Evolutionary conservation across 768 basidiomycete genomes (phyloP).

Genomic region (Pleurotus cornucopiae): DNA sequence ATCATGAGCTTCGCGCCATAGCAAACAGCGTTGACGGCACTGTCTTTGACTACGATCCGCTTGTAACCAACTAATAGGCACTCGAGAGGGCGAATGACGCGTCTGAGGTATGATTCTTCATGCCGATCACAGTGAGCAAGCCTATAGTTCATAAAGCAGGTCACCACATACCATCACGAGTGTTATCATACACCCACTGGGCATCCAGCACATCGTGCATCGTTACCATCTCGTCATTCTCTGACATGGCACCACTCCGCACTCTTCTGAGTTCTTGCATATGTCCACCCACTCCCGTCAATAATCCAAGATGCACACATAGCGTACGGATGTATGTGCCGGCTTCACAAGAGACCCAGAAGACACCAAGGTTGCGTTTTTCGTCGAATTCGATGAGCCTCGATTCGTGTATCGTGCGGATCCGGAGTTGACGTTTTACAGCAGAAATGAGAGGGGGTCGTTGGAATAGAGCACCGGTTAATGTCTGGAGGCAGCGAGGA

Average conservation of each 20-base stretch:
- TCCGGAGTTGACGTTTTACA: slow-evolving; percentile 95
- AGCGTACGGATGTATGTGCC: slow-evolving; percentile 96
- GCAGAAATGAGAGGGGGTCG: slow-evolving; percentile 98
- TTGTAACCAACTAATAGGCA: slow-evolving; percentile 94
- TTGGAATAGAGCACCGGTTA: slow-evolving; percentile 98
- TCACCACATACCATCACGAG: slow-evolving; percentile 73
- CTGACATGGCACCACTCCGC: slow-evolving; percentile 92
- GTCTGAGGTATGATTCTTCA: slow-evolving; percentile 90
- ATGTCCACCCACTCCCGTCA: slow-evolving; percentile 97
- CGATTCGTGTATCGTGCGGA: slow-evolving; percentile 95
- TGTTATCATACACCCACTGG: slow-evolving; percentile 98
- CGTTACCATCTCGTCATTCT: slow-evolving; percentile 97
- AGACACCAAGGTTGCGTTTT: slow-evolving; percentile 92
- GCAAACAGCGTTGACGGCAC: slow-evolving; percentile 97
- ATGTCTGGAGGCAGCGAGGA: slow-evolving; percentile 90
- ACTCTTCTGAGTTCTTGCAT: slow-evolving; percentile 99
- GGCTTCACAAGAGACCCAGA: slow-evolving; percentile 99
- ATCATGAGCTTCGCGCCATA: slow-evolving; percentile 99
- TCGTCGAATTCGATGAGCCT: slow-evolving; percentile 97
- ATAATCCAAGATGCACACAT: slow-evolving; percentile 92
- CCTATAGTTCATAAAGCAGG: background rate
- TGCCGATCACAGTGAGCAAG: background rate
- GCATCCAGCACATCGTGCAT: slow-evolving; percentile 99
- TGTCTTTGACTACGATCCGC: slow-evolving; percentile 98
- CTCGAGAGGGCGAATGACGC: slow-evolving; percentile 92